Percentiles rank a stretch among this genome's conserved stretches.
Evolutionary conservation across 331 rosid genomes (phyloP).

Genomic region (Pyrus hybrid): DNA sequence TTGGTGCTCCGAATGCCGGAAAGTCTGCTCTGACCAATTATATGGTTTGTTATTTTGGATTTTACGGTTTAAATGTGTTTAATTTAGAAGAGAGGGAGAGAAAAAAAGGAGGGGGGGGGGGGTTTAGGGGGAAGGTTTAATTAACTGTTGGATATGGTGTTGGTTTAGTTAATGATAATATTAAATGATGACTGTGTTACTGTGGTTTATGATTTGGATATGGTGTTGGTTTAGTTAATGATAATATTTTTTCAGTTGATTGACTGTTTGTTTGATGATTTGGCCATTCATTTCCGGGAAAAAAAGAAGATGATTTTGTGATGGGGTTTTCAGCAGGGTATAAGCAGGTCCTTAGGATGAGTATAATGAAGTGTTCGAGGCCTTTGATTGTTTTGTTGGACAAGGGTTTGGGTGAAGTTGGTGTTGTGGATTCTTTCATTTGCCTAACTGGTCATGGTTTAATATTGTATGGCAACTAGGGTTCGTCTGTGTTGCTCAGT

Average conservation of each 20-base stretch:
- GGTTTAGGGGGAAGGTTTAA: too few species aligned
- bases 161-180: neutral
- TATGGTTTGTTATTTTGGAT: slow-evolving; percentile 43
- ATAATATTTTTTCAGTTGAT: neutral
- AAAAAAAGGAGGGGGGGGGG: too few species aligned
- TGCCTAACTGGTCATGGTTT: neutral
- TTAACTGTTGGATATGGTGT: neutral
- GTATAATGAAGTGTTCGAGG: neutral
- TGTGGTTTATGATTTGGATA: neutral
- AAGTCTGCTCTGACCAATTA: slow-evolving; percentile 77
- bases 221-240: too few species aligned
- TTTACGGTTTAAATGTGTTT: neutral
- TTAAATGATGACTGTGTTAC: neutral
- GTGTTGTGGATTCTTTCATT: neutral
- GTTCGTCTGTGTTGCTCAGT: neutral
- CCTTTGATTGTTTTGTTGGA: neutral
- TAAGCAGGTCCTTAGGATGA: neutral
- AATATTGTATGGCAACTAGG: neutral
- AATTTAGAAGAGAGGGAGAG: too few species aligned
- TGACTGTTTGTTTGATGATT: neutral
- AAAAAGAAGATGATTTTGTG: neutral
- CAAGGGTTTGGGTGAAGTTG: neutral
- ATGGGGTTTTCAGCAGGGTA: neutral
- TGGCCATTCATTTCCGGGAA: neutral
- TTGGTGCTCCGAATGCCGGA: slow-evolving; percentile 94